Evolutionary conservation across 163 green algal genomes (phyloP), one percentile per base, ranked within the genome.

Genomic region (Chlorella variabilis): DNA sequence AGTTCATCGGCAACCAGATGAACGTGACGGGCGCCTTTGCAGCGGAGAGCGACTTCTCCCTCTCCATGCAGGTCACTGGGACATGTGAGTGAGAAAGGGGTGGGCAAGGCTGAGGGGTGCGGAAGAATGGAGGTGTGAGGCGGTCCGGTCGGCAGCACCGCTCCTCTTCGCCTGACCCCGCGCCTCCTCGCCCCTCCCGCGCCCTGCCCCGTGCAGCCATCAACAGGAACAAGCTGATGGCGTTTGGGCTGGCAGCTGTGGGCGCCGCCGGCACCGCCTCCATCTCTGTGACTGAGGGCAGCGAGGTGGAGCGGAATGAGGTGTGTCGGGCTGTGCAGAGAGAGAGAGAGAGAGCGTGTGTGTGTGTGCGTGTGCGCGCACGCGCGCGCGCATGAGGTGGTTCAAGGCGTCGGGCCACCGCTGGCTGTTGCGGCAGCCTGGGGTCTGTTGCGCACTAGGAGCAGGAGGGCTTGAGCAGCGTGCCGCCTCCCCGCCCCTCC

Each of bases 151-250:
- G 45, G 45, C 45, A 54, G 15, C n/a, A n/a, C n/a, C n/a, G n/a
- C n/a, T n/a, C n/a, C n/a, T n/a, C n/a, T n/a, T n/a, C n/a, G n/a
- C n/a, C n/a, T n/a, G n/a, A n/a, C n/a, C n/a, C n/a, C n/a, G n/a
- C n/a, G n/a, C n/a, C n/a, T n/a, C n/a, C n/a, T n/a, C n/a, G n/a
- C n/a, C n/a, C n/a, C n/a, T n/a, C n/a, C n/a, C n/a, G n/a, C n/a
- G n/a, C n/a, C n/a, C n/a, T n/a, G n/a, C n/a, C n/a, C n/a, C 63
- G 33, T 51, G 63, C 66, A 73, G 66, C 18, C 0, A 25, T 73
- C 23, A 36, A 29, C 66, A 2, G 20, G 38, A 75, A 75, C 67
- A 51, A 59, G 67, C 41, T 77, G 70, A 48, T 77, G 48, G 45
- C 70, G 9, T 25, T 61, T 0, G 70, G 70, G 17, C 20, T 58